Base-by-base conservation (phyloP, 1,284 basidiomycete species). In the Chondrostereum purpureum region DNA sequence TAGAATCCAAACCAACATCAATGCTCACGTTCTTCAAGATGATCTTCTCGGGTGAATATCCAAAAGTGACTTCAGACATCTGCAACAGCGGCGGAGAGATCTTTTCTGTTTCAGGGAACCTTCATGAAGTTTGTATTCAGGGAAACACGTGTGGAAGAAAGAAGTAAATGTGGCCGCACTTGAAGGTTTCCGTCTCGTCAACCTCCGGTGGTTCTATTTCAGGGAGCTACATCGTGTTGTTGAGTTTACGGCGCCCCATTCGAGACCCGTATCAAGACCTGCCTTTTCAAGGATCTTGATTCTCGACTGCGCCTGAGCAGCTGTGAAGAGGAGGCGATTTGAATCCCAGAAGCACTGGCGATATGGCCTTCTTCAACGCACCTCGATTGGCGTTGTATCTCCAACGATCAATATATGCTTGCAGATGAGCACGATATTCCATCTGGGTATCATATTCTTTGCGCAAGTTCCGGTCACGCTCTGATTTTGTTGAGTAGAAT, bases 271-370 rank as follows among this genome's bases (percentile, higher is more conserved):
- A 12, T n/a, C 23, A 31, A 8, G 8, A 8, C 8, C 16, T 43
- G 81, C 84, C 70, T 97, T 97, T 64, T 99, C 96, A 42, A 99
- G 73, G 51, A 98, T 94, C 68, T 99, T 99, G 66, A 99, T 97
- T 65, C 93, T 95, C 56, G 86, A 90, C 62, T 97, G 94, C 21
- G 94, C 93, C 65, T 97, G 93, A 1, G 90, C 80, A 50, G 92
- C 92, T 80, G 46, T 21, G 45, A 43, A 47, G 45, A 20, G 45
- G 14, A 41, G 45, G 14, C 46, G 18, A 35, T 33, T 43, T 21
- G 23, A 22, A 36, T 39, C 42, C 20, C 13, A 13, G 27, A 10
- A 41, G 23, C 39, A 11, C 14, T 3, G 17, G 31, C 23, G 8
- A 34, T 18, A 33, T 31, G 44, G 14, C n/a, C n/a, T n/a, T n/a